Evolutionary conservation across 768 basidiomycete genomes (phyloP), one percentile per base, ranked within the genome.

Genomic region (Lentinula sp.): DNA sequence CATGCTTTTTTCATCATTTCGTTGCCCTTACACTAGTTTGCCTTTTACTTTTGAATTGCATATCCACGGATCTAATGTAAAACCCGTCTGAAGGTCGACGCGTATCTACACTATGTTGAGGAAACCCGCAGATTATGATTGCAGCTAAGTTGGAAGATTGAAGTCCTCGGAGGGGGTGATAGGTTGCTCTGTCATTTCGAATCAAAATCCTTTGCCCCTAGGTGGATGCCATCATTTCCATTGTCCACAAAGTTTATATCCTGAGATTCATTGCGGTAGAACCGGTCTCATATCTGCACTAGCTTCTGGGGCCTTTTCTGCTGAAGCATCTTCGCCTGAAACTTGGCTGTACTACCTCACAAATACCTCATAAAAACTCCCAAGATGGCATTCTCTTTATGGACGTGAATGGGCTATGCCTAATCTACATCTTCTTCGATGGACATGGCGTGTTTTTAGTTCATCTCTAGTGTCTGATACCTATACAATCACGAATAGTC

Each of bases 1-100:
- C 63, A 58, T 60, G 54, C 50, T 62, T 55, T 53, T 62, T 61
- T 64, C 63, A 59, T 62, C 57, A 39, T 66, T 37, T 58, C 45
- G 45, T 61, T 63, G 59, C 64, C 61, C 59, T 64, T 73, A 73
- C 71, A 66, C 64, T 73, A 72, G 67, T 65, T 51, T 64, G 70
- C 72, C 74, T 13, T 58, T 32, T 58, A 18, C 32, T 35, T 43
- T 18, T 40, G 54, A 56, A 58, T 58, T 34, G 43, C 57, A 48
- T 46, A 28, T 58, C 28, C 43, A 46, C 43, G 57, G 37, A 56
- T 40, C 54, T 48, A 48, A 48, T 48, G 46, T 48, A 9, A 43
- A 48, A 21, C 46, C 21, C 46, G 6, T 21, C 21, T 48, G 46
- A 48, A 48, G 46, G 46, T 23, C 21, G 21, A 48, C 46, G 46